Percentiles rank a stretch among this genome's conserved stretches.
Evolutionary conservation across 2,329 filamentous ascomycete species (phyloP).

Genomic region (Rugonectria rugulosa): DNA sequence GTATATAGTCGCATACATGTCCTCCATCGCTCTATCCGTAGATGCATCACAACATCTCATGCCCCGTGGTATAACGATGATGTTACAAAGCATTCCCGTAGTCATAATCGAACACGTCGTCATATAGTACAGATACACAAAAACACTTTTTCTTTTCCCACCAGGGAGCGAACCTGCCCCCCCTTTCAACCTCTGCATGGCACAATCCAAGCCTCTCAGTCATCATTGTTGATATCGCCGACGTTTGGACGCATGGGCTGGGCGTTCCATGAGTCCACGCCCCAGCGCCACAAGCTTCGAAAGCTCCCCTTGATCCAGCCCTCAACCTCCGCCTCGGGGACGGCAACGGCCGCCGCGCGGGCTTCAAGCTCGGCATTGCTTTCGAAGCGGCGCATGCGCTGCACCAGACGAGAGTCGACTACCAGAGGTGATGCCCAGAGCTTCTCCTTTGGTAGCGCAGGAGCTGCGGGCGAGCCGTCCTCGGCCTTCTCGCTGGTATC

Average conservation of each 20-base stretch:
- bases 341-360: conserved; percentile 66
- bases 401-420: conserved; percentile 76
- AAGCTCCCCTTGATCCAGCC: conserved; percentile 71
- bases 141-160: conserved; percentile 15
- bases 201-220: conserved; percentile 20
- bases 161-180: not conserved
- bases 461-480: conserved; percentile 45
- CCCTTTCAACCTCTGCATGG: not conserved
- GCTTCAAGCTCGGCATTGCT: conserved; percentile 74
- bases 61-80: conserved; percentile 31
- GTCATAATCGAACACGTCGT: conserved; percentile 19
- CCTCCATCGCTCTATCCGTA: conserved; percentile 30
- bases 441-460: conserved; percentile 64
- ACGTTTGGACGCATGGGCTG: conserved; percentile 52
- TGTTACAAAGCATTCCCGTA: conserved; percentile 31
- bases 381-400: conserved; percentile 82
- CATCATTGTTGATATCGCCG: conserved; percentile 49
- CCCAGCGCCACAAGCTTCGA: conserved; percentile 62
- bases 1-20: conserved; percentile 22
- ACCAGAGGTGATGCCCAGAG: conserved; percentile 80
- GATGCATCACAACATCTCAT: conserved; percentile 16
- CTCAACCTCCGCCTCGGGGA: conserved; percentile 73
- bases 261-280: conserved; percentile 48
- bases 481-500: conserved; percentile 49
- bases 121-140: conserved; percentile 32